These are phyloP conservation scores for Neobulgaria alba DNA, from an alignment of 2,329 filamentous ascomycete species.

Conservation along the genomic window DNA sequence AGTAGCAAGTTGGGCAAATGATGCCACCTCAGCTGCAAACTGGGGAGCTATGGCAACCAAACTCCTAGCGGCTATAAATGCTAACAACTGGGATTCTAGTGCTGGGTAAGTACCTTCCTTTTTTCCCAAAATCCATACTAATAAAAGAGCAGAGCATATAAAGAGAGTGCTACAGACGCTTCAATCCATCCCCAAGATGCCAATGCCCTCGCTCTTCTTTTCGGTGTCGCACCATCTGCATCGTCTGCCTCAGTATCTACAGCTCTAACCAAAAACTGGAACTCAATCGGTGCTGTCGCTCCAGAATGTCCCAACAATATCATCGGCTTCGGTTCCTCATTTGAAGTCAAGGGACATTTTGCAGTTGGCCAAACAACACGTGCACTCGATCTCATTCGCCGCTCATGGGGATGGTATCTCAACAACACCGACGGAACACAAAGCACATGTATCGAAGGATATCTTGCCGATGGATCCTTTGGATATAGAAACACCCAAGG, in stretches of 20 bases:
- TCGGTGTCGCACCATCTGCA: constrained; percentile 13
- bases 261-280: constrained; percentile 35
- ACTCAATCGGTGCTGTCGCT: constrained; percentile 42
- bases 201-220: constrained; percentile 44
- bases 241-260: constrained; percentile 32
- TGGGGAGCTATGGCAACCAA: constrained; percentile 15
- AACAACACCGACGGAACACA: constrained; percentile 48
- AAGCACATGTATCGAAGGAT: constrained; percentile 52
- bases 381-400: constrained; percentile 46
- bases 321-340: constrained; percentile 48
- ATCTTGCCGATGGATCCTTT: constrained; percentile 45
- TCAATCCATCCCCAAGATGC: constrained; percentile 51
- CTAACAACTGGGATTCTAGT: constrained; percentile 15
- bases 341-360: constrained; percentile 51
- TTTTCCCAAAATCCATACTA: constrained; percentile 6
- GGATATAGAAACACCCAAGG: constrained; percentile 40
- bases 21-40: constrained; percentile 12
- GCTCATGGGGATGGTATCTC: constrained; percentile 53
- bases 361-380: constrained; percentile 37
- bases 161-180: constrained; percentile 38
- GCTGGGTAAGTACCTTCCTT: constrained; percentile 13
- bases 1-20: constrained; percentile 35
- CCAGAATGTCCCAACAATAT: constrained; percentile 49
- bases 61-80: constrained; percentile 18
- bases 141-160: constrained; percentile 17